Evolutionary conservation across 2,329 filamentous ascomycete species (phyloP), one percentile per base, ranked within the genome.

Genomic region (Aureobasidium sp.): DNA sequence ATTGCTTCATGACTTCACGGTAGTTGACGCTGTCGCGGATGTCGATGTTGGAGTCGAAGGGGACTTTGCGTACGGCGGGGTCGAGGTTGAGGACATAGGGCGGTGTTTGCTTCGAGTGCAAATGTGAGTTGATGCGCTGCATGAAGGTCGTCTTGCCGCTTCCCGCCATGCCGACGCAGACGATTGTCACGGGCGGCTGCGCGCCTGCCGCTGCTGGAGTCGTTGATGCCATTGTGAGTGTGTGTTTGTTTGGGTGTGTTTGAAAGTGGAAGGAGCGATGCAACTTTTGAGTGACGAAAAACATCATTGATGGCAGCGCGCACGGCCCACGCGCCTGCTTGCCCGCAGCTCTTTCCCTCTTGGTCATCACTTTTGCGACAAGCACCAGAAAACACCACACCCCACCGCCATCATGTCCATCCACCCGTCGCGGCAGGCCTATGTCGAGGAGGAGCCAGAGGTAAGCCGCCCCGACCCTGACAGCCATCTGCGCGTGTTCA

Each of bases 141-240:
- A 99, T 97, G 72, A 99, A 99, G 0, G 95, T 99, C n/a, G 94
- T 99, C 79, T 99, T 99, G 69, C 94, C 94, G 17, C 91, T 95
- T 68, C 94, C 93, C 69, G 94, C 94, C 93, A 97, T 97, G 79
- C 94, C 94, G 51, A 99, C 86, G 74, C 92, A 96, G 69, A 97
- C 91, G 62, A 99, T 86, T 63, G 89, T 84, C 47, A 90, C 86
- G 42, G 90, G 89, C 64, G 80, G 75, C 27, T 59, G 55, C 10
- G 53, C 53, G 38, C 53, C 29, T 57, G 53, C 5, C 10, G 35
- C 1, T 42, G 62, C 62, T 29, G 60, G 23, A 8, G 57, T 15
- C 40, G 58, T 31, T 33, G 55, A 47, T 25, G 11, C 53, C 54
- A 57, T 57, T 25, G 29, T 35, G 53, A 2, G 23, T 31, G 15